These are phyloP conservation scores for Eucalyptus caleyi DNA, from an alignment of 345 rosid genomes.

Conservation along the genomic window DNA sequence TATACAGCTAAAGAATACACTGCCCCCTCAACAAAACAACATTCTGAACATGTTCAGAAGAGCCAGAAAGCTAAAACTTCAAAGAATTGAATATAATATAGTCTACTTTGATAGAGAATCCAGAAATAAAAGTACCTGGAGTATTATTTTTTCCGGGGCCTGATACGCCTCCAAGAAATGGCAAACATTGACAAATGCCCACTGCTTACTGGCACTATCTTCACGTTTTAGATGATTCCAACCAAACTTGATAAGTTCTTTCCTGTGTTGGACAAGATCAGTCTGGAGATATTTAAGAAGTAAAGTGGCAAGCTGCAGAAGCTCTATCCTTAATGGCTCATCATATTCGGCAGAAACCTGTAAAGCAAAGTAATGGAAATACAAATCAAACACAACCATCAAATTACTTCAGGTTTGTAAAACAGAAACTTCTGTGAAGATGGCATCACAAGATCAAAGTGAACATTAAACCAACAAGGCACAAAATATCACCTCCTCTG, in stretches of 20 bases:
- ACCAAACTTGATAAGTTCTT: constrained; percentile 97
- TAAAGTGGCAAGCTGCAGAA: constrained; percentile 92
- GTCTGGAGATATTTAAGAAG: constrained; percentile 91
- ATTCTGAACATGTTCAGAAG: background rate
- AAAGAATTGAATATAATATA: background rate
- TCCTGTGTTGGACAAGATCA: constrained; percentile 96
- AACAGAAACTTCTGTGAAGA: background rate
- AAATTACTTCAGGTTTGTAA: background rate
- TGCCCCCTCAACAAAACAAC: background rate
- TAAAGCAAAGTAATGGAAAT: background rate
- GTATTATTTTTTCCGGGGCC: constrained; percentile 97
- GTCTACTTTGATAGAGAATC: background rate
- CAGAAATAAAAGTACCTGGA: constrained; percentile 50
- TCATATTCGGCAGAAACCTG: constrained; percentile 99
- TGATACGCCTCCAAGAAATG: constrained; percentile 99
- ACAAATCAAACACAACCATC: background rate
- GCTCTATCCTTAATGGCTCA: constrained; percentile 96
- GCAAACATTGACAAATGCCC: constrained; percentile 99
- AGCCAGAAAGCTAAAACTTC: background rate
- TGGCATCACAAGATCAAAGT: background rate
- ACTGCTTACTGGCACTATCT: constrained; percentile 99
- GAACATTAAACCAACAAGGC: background rate
- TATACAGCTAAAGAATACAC: background rate
- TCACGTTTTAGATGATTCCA: constrained; percentile 99
- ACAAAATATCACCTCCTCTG: constrained; percentile 68